Evolutionary conservation across 768 basidiomycete genomes (phyloP).

Genomic region (Steccherinum ochraceum): DNA sequence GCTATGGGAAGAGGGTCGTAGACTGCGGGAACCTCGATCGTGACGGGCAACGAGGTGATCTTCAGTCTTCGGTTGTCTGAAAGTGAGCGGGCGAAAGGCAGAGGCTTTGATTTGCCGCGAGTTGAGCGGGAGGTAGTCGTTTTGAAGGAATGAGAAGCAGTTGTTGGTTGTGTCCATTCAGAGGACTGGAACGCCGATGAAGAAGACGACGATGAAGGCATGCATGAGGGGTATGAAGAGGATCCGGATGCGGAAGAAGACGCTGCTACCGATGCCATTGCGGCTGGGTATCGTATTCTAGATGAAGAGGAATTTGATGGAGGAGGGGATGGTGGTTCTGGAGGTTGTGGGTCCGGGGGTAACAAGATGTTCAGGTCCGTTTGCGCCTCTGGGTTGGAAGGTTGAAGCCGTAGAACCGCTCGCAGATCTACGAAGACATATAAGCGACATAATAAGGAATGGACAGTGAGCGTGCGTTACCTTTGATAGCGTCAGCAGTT

Average conservation of each 20-base stretch:
- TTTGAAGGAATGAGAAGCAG: constrained; percentile 9
- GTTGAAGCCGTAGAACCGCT: constrained; percentile 54
- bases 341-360: constrained; percentile 14
- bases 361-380: constrained; percentile 44
- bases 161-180: not conserved
- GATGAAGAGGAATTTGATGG: not conserved
- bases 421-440: constrained; percentile 43
- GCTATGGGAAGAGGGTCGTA: constrained; percentile 3
- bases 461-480: too few species aligned
- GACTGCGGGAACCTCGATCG: constrained; percentile 28
- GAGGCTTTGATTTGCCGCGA: constrained; percentile 36
- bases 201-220: constrained; percentile 5
- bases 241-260: constrained; percentile 7
- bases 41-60: constrained; percentile 40
- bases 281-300: not conserved
- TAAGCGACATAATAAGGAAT: not conserved
- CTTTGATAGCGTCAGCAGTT: constrained; percentile 53
- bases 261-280: not conserved
- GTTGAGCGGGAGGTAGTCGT: too few species aligned
- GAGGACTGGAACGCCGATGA: constrained; percentile 14
- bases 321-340: not conserved
- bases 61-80: constrained; percentile 51
- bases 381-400: constrained; percentile 55
- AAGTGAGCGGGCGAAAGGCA: constrained; percentile 46
- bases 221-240: constrained; percentile 15